Conservation (phyloP, 768 basidiomycete genomes). For the Gautieria morchelliformis region DNA sequence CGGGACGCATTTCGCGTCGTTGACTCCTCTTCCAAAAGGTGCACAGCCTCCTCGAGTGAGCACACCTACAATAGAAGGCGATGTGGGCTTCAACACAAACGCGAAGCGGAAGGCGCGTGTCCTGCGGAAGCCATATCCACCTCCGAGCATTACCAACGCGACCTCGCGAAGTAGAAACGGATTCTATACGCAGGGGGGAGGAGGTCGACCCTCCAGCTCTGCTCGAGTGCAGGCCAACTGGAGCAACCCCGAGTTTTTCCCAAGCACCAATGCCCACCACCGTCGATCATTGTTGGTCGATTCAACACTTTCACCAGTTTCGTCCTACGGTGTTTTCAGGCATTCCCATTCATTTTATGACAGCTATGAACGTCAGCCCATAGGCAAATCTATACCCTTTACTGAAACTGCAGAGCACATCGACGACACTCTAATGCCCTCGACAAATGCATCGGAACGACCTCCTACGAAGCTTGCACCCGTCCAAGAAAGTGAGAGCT, state of each 20-base stretch:
- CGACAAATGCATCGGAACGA: not conserved
- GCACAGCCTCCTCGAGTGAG: not conserved
- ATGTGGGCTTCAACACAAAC: not conserved
- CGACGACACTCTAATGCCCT: not conserved
- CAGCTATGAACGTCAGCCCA: not conserved
- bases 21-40: not conserved
- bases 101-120: not conserved
- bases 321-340: not conserved
- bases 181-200: not conserved
- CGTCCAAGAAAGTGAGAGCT: not conserved
- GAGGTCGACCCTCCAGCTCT: not conserved
- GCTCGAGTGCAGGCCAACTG: not conserved
- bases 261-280: not conserved
- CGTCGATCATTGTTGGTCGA: not conserved
- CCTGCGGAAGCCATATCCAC: not conserved
- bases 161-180: not conserved
- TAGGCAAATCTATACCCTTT: too few species aligned
- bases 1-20: not conserved
- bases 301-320: not conserved
- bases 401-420: too few species aligned
- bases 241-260: not conserved
- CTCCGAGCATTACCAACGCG: not conserved
- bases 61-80: not conserved
- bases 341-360: not conserved
- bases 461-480: not conserved